Percentiles rank a stretch among this genome's conserved stretches.
These are phyloP conservation scores for Paramecium sonneborni DNA, from an alignment of 73 alveolate genomes.

Conservation along the genomic window DNA sequence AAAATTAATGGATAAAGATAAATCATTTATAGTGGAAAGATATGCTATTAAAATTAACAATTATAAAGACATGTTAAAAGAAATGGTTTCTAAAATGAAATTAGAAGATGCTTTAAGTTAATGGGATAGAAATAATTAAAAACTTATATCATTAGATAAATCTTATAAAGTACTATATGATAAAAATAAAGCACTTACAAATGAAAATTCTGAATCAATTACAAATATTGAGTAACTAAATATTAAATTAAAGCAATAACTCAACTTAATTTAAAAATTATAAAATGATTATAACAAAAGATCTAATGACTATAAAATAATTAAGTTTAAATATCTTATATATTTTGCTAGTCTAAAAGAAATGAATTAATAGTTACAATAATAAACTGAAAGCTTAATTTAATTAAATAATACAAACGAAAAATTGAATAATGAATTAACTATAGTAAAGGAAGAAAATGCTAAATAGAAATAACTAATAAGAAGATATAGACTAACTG, in stretches of 20 bases:
- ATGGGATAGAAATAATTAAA: constrained; percentile 18
- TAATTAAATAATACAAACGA: background rate
- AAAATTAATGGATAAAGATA: background rate
- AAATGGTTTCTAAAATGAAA: background rate
- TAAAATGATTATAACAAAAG: background rate
- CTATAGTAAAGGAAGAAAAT: background rate
- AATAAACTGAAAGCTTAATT: background rate
- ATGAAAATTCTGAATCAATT: background rate
- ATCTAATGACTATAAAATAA: background rate
- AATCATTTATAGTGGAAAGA: background rate
- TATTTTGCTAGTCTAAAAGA: background rate
- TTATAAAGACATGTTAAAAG: background rate
- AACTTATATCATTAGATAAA: background rate
- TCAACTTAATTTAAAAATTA: background rate
- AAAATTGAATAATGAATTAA: background rate
- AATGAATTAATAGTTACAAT: background rate
- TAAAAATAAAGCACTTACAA: background rate
- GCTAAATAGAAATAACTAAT: background rate
- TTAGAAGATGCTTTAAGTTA: constrained; percentile 19
- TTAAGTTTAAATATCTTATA: background rate
- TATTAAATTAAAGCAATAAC: background rate
- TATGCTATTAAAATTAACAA: background rate
- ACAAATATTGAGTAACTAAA: background rate
- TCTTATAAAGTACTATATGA: background rate
- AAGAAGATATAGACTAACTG: background rate